Percentiles rank a stretch among this genome's conserved stretches.
These are phyloP conservation scores for Monosporascus cannonballus DNA, from an alignment of 2,329 filamentous ascomycete genomes.

Conservation along the genomic window DNA sequence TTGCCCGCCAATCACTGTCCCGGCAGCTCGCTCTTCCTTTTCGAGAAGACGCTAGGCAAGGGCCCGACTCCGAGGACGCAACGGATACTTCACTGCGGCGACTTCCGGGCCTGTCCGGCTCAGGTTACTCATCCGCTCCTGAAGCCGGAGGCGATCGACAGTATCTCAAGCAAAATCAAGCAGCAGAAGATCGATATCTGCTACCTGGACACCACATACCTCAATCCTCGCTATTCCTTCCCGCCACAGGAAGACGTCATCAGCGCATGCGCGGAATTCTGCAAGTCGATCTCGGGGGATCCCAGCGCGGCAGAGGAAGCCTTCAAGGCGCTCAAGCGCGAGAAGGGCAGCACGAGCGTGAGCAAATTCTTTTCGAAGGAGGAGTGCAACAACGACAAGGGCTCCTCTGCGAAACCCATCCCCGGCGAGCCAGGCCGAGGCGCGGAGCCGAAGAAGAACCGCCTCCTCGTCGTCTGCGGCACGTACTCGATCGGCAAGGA, in stretches of 20 bases:
- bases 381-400: slow-evolving; percentile 17
- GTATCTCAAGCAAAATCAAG: slow-evolving; percentile 60
- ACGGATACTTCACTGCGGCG: slow-evolving; percentile 87
- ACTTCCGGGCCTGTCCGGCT: slow-evolving; percentile 84
- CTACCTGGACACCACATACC: slow-evolving; percentile 95
- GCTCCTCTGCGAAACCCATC: background rate
- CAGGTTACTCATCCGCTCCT: slow-evolving; percentile 80
- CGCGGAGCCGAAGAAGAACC: slow-evolving; percentile 43
- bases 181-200: slow-evolving; percentile 92
- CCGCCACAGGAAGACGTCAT: slow-evolving; percentile 86
- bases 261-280: slow-evolving; percentile 79
- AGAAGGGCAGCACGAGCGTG: slow-evolving; percentile 37
- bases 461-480: slow-evolving; percentile 85
- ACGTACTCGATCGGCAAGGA: slow-evolving; percentile 99
- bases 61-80: slow-evolving; percentile 57
- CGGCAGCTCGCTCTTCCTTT: slow-evolving; percentile 87
- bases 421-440: slow-evolving; percentile 8
- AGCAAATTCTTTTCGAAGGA: slow-evolving; percentile 46
- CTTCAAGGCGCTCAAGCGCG: slow-evolving; percentile 39
- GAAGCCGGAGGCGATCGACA: slow-evolving; percentile 66
- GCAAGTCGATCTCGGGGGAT: slow-evolving; percentile 67
- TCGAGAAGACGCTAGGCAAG: slow-evolving; percentile 68
- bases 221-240: slow-evolving; percentile 93
- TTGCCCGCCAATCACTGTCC: slow-evolving; percentile 96
- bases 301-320: slow-evolving; percentile 41